Base-by-base conservation (phyloP, 2,329 filamentous ascomycete species). In the Pseudocercospora fijiensis region DNA sequence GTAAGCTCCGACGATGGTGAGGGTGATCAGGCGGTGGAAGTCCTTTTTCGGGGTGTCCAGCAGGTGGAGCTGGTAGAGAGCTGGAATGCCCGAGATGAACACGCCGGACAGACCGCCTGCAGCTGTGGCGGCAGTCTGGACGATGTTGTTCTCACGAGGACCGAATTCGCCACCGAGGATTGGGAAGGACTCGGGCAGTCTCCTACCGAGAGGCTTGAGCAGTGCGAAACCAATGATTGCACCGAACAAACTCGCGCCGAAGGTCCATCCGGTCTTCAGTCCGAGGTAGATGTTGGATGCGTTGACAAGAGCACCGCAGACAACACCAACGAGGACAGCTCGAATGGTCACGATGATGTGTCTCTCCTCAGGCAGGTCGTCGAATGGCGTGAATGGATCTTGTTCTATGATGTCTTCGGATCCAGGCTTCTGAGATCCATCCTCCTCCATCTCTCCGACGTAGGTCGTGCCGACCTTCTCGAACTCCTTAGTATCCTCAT, bases 261-360 rank as follows among this genome's bases (percentile, higher is more conserved):
- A 79, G 0, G 77, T 79, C 78, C 78, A 79, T 28, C 78, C 78
- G 6, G 78, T 78, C 74, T 80, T 80, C 27, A 78, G 76, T 79
- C 85, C 85, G 26, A 88, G 80, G 68, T 88, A 88, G 47, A 88
- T 78, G 71, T 88, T 88, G 63, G 84, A 86, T 9, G 85, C 84
- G 69, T 86, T 86, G 68, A 87, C 84, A 8, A 88, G 78, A 16
- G 82, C 84, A 53, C 86, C 86, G 28, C 86, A 81, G 47, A 84
- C 70, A 60, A 83, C 80, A 52, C 86, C 85, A 33, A 85, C 76
- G 43, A 86, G 62, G 24, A 88, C 75, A 16, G 85, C 84, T 51
- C 85, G 81, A 33, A 84, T 70, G 7, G 85, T 87, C 52, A 88
- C 69, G 57, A 86, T 84, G 66, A 79, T 76, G 11, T 77, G 71